These are phyloP conservation scores for Musa beccarii DNA, from an alignment of 176 grass and related monocot genomes.

Conservation along the genomic window DNA sequence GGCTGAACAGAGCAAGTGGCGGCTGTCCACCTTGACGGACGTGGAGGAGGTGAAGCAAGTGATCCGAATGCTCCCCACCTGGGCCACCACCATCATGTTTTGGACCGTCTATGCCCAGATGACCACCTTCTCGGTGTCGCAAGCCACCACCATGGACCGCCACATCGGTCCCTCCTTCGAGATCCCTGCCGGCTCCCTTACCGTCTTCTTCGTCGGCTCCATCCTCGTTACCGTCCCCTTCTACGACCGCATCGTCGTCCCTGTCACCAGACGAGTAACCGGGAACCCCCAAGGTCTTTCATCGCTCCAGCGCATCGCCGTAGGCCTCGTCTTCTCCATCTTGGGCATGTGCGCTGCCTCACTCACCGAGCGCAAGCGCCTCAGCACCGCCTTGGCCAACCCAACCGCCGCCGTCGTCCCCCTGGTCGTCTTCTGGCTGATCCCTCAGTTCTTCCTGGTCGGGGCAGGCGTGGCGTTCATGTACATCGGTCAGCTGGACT, in stretches of 20 bases:
- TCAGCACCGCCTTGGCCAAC: background rate
- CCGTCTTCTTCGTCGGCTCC: constrained; percentile 78
- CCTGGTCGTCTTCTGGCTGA: constrained; percentile 64
- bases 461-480: constrained; percentile 91
- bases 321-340: constrained; percentile 67
- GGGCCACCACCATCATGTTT: constrained; percentile 82
- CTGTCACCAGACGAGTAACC: constrained; percentile 33
- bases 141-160: constrained; percentile 61
- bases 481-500: constrained; percentile 90
- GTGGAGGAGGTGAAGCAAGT: constrained; percentile 89
- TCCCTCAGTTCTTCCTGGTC: constrained; percentile 86
- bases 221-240: constrained; percentile 72
- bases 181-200: constrained; percentile 70
- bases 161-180: constrained; percentile 48
- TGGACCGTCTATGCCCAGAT: constrained; percentile 89
- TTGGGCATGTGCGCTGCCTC: constrained; percentile 57
- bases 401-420: constrained; percentile 2
- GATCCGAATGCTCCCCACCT: constrained; percentile 58
- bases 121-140: constrained; percentile 88
- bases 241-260: constrained; percentile 65
- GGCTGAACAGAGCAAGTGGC: constrained; percentile 23
- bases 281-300: constrained; percentile 64
- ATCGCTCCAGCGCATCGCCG: constrained; percentile 69
- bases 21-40: constrained; percentile 52
- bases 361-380: constrained; percentile 32